Percentiles rank a stretch among this genome's conserved stretches.
Evolutionary conservation across 2,329 filamentous ascomycete species (phyloP).

Genomic region (Parasarocladium wereldwijsianum): DNA sequence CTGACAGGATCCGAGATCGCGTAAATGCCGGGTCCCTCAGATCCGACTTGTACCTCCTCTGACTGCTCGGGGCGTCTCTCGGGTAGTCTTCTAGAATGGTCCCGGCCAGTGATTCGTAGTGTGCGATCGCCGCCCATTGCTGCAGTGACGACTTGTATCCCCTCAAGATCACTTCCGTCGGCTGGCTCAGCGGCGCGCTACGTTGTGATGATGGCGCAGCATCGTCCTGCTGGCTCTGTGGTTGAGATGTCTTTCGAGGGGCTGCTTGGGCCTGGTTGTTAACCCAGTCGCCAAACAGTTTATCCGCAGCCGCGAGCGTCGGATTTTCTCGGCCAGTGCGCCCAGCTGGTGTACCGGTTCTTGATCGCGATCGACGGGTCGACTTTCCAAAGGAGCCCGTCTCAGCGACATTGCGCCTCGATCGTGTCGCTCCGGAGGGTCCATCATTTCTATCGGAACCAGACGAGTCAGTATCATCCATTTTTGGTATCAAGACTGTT

Average conservation of each 20-base stretch:
- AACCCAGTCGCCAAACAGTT: constrained; percentile 45
- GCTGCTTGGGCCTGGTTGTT: constrained; percentile 21
- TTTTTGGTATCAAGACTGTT: not conserved
- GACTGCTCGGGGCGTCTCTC: constrained; percentile 60
- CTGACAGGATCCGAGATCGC: constrained; percentile 47
- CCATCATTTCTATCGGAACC: constrained; percentile 32
- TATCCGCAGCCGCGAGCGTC: constrained; percentile 45
- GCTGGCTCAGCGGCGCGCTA: constrained; percentile 17
- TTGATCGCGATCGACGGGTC: constrained; percentile 46
- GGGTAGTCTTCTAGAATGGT: constrained; percentile 88
- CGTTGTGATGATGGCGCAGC: constrained; percentile 16
- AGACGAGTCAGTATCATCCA: constrained; percentile 5
- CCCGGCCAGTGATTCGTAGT: constrained; percentile 78
- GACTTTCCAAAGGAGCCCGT: constrained; percentile 53
- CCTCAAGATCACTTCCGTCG: constrained; percentile 68
- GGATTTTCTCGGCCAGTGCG: constrained; percentile 41
- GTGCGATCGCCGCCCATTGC: constrained; percentile 77
- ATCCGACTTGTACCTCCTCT: constrained; percentile 57
- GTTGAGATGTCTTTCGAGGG: constrained; percentile 8
- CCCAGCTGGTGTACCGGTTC: constrained; percentile 42
- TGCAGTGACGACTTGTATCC: constrained; percentile 54
- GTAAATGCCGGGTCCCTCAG: constrained; percentile 59
- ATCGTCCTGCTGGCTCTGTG: constrained; percentile 26
- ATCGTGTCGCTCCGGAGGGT: constrained; percentile 29
- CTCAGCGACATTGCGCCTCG: constrained; percentile 40